Percentiles rank a stretch among this genome's conserved stretches.
Conservation (phyloP, 768 basidiomycete species). For the Dioszegia hungarica region DNA sequence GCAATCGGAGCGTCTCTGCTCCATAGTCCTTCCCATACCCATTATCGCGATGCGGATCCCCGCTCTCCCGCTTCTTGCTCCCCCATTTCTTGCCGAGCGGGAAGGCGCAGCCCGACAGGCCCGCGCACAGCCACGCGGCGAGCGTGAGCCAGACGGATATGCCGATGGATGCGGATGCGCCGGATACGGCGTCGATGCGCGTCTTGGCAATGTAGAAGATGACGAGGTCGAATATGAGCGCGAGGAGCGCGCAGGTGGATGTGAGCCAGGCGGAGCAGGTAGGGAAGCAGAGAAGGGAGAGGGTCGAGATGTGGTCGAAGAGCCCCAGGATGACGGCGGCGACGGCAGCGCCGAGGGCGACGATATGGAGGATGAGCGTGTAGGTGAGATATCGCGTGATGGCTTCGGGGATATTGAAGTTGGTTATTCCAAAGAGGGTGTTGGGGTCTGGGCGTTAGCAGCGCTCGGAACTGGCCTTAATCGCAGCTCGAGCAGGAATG, state of each 20-base stretch:
- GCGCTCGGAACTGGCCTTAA: neutral
- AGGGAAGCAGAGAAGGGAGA: constrained; percentile 56
- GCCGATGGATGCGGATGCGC: constrained; percentile 77
- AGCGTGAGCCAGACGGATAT: constrained; percentile 49
- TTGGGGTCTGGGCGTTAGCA: constrained; percentile 63
- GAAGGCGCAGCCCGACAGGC: constrained; percentile 5
- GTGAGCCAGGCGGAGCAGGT: constrained; percentile 58
- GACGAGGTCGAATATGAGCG: constrained; percentile 88
- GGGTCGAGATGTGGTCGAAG: constrained; percentile 74
- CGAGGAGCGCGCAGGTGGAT: constrained; percentile 69
- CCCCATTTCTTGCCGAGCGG: constrained; percentile 8
- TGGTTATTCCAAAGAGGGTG: constrained; percentile 63
- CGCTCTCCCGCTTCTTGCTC: constrained; percentile 10
- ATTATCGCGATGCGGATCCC: constrained; percentile 18
- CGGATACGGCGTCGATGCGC: constrained; percentile 67
- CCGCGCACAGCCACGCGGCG: constrained; percentile 38
- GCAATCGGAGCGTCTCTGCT: constrained; percentile 44
- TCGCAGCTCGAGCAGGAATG: too few species aligned
- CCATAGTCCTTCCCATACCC: constrained; percentile 8
- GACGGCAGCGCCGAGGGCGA: constrained; percentile 71
- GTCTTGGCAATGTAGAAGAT: constrained; percentile 85
- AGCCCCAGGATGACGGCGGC: constrained; percentile 74
- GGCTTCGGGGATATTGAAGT: constrained; percentile 70
- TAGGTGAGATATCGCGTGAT: constrained; percentile 92
- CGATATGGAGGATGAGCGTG: constrained; percentile 82